Evolutionary conservation across 768 basidiomycete genomes (phyloP).

Genomic region (Pulveroboletus frians): DNA sequence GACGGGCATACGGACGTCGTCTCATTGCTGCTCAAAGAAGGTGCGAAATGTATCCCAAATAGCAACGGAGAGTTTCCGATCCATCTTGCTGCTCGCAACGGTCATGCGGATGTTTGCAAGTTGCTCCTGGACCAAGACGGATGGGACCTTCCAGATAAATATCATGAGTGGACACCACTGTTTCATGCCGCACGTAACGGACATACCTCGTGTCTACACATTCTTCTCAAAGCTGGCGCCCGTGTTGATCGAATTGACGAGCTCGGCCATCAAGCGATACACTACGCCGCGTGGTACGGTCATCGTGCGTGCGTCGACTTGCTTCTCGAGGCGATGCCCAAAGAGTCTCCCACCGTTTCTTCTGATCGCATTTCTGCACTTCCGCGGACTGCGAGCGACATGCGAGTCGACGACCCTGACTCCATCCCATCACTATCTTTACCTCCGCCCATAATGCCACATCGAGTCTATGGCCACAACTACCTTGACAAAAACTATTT

Average conservation of each 20-base stretch:
- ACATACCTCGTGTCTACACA: slow-evolving; percentile 61
- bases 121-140: slow-evolving; percentile 69
- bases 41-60: slow-evolving; percentile 76
- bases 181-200: slow-evolving; percentile 93
- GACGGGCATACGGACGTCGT: slow-evolving; percentile 84
- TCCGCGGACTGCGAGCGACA: slow-evolving; percentile 27
- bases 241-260: slow-evolving; percentile 79
- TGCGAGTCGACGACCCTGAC: slow-evolving; percentile 70
- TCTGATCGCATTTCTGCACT: slow-evolving; percentile 16
- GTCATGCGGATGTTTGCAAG: slow-evolving; percentile 79
- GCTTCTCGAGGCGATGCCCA: slow-evolving; percentile 43
- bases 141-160: slow-evolving; percentile 90
- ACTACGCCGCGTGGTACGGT: slow-evolving; percentile 97
- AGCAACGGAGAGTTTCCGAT: slow-evolving; percentile 96
- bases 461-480: slow-evolving; percentile 95
- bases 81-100: slow-evolving; percentile 91
- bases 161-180: slow-evolving; percentile 96
- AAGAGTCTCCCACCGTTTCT: slow-evolving; percentile 12
- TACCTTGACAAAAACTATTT: slow-evolving; percentile 83
- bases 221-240: slow-evolving; percentile 77
- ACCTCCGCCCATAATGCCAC: slow-evolving; percentile 97
- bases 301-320: slow-evolving; percentile 63
- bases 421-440: slow-evolving; percentile 91
- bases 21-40: slow-evolving; percentile 66
- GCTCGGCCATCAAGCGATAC: slow-evolving; percentile 74